Evolutionary conservation across 2,329 filamentous ascomycete species (phyloP).

Genomic region (Zymoseptoria brevis): DNA sequence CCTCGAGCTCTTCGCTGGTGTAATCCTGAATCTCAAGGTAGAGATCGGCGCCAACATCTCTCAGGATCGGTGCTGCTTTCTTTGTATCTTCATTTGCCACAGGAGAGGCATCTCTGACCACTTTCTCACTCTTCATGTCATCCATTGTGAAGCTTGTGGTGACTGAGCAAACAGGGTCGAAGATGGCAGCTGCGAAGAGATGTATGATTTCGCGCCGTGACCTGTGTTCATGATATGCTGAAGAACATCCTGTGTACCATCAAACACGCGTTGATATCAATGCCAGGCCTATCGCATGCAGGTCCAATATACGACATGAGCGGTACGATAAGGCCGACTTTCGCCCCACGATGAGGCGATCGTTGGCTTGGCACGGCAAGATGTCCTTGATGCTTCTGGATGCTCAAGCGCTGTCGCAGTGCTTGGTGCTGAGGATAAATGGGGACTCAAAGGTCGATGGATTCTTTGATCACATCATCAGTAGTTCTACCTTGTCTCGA

Average conservation of each 20-base stretch:
- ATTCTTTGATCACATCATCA: not conserved
- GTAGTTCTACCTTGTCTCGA: not conserved
- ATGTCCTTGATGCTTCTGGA: too few species aligned
- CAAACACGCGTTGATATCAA: not conserved
- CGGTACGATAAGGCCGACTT: not conserved
- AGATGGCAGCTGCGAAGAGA: too few species aligned
- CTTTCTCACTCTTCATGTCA: not conserved
- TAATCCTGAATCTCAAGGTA: not conserved
- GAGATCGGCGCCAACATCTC: not conserved
- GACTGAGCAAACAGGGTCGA: too few species aligned
- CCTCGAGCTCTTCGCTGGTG: not conserved
- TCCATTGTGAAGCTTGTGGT: not conserved
- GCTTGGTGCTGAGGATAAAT: not conserved
- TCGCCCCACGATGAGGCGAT: not conserved
- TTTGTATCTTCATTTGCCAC: not conserved
- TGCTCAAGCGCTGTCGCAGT: not conserved
- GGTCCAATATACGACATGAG: not conserved
- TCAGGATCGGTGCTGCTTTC: not conserved
- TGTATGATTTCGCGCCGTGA: too few species aligned
- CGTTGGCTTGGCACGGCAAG: not conserved
- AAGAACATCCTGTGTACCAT: not conserved
- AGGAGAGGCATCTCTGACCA: not conserved
- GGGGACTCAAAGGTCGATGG: not conserved
- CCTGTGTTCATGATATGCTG: not conserved
- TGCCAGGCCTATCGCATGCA: not conserved